phyloP scores from a whole-genome alignment of 2,329 filamentous ascomycete genomes.

The Metarhizium album region DNA sequence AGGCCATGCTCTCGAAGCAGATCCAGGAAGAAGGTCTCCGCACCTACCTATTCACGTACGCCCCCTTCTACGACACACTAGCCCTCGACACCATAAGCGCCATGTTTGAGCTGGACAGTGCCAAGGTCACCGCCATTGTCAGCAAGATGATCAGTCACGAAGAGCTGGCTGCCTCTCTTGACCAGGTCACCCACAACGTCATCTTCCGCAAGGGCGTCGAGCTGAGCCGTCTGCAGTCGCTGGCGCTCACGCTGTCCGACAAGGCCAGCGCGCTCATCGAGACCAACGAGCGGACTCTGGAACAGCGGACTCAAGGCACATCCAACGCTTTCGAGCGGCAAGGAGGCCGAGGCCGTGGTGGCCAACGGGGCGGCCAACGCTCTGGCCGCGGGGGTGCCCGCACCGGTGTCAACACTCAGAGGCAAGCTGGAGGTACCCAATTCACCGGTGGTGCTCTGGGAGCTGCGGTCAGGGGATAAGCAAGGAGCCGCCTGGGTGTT shows the following conservation, averaged over 20 bases:
- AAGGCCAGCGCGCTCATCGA: constrained; percentile 95
- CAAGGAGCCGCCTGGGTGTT: no score
- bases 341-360: constrained; percentile 65
- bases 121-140: constrained; percentile 89
- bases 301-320: constrained; percentile 93
- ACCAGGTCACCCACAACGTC: constrained; percentile 94
- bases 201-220: constrained; percentile 99
- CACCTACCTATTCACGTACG: constrained; percentile 98
- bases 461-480: constrained; percentile 50
- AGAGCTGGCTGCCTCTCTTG: constrained; percentile 87
- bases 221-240: constrained; percentile 86
- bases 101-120: constrained; percentile 90
- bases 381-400: constrained; percentile 51
- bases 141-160: constrained; percentile 99
- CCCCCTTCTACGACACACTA: constrained; percentile 96
- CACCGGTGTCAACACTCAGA: constrained; percentile 46
- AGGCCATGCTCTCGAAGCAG: constrained; percentile 92
- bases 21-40: constrained; percentile 97
- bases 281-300: constrained; percentile 91
- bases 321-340: constrained; percentile 92
- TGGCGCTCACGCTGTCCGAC: constrained; percentile 87
- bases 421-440: constrained; percentile 63
- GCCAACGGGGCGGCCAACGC: constrained; percentile 49
- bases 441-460: constrained; percentile 76
- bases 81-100: constrained; percentile 71